Base-by-base conservation (phyloP, 2,329 filamentous ascomycete genomes). In the Chalaropsis ovoidea region DNA sequence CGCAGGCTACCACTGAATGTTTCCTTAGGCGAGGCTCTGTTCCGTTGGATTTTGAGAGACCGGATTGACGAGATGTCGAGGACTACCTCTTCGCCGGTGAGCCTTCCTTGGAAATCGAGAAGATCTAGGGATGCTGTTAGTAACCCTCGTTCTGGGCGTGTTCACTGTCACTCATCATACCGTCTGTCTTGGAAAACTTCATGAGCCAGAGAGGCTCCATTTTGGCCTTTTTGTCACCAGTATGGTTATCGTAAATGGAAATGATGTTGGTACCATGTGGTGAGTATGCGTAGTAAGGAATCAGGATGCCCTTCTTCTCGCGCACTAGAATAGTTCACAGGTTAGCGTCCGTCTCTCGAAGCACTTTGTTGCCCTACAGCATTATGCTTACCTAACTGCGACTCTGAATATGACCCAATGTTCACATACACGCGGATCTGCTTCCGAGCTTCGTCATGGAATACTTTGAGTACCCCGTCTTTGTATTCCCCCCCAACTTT, bases 251-350 rank as follows among this genome's bases (percentile, higher is more conserved):
- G n/a, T 56, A 35, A 15, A 65, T 43, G 19, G 58, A 61, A 31
- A 65, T 56, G 35, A 65, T 45, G 27, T 62, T 62, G 17, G n/a
- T 49, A 13, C 24, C 45, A 10, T n/a, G n/a, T 31, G 27, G 8
- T 35, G 64, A 61, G 47, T 65, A 65, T 11, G 64, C 64, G 43
- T 65, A 65, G 17, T 35, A 31, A n/a, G 64, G 64, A 7, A 56
- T 43, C 13, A 65, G 22, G 10, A 45, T 8, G 17, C 10, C 64
- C 27, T 45, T 58, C n/a, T 42, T 65, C 22, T 65, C 58, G 2
- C n/a, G 8, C 6, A 64, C 62, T 64, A 45, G 1, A 45, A 39
- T 1, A 15, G 8, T 8, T 7, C 11, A 41, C 15, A 41, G 56
- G 58, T 62, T 27, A 52, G 56, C 24, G 27, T 35, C 42, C 8